Evolutionary conservation across 768 basidiomycete species (phyloP).

Genomic region (Hirschioporus abietinus): DNA sequence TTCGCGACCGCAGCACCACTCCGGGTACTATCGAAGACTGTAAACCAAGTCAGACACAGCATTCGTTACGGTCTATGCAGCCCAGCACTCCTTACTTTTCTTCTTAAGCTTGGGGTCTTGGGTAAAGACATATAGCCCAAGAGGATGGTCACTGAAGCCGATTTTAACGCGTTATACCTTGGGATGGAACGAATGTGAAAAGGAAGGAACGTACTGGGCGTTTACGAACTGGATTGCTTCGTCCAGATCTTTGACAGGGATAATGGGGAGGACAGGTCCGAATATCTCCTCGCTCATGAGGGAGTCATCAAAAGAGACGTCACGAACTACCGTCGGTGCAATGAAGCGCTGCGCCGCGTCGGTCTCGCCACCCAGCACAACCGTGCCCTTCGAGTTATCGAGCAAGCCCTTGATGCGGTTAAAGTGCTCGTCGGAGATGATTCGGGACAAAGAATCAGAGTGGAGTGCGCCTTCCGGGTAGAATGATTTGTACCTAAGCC

Average conservation of each 20-base stretch:
- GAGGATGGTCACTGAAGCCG: slow-evolving; percentile 21
- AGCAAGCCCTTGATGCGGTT: slow-evolving; percentile 48
- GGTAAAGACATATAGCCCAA: slow-evolving; percentile 28
- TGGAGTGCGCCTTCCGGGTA: slow-evolving; percentile 49
- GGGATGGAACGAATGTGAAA: not conserved
- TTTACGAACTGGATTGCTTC: slow-evolving; percentile 19
- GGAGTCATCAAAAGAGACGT: slow-evolving; percentile 49
- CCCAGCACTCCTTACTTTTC: slow-evolving; percentile 14
- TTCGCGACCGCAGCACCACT: slow-evolving; percentile 22
- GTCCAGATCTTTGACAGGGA: slow-evolving; percentile 18
- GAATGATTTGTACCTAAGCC: slow-evolving; percentile 32
- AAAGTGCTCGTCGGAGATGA: slow-evolving; percentile 52
- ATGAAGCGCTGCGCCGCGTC: slow-evolving; percentile 39
- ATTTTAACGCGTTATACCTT: slow-evolving; percentile 2
- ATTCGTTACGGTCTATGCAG: not conserved
- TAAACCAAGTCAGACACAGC: slow-evolving; percentile 3
- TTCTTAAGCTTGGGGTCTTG: slow-evolving; percentile 16
- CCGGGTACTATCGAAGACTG: slow-evolving; percentile 21
- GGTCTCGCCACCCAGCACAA: slow-evolving; percentile 48
- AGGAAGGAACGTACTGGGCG: slow-evolving; percentile 10
- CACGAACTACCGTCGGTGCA: slow-evolving; percentile 54
- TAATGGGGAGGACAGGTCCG: slow-evolving; percentile 28
- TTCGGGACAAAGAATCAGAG: slow-evolving; percentile 39
- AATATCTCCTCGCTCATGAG: slow-evolving; percentile 41
- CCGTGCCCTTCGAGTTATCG: slow-evolving; percentile 46